Percentiles rank a stretch among this genome's conserved stretches.
Evolutionary conservation across 306 rosid genomes (phyloP).

Genomic region (Ammopiptanthus mongolicus): DNA sequence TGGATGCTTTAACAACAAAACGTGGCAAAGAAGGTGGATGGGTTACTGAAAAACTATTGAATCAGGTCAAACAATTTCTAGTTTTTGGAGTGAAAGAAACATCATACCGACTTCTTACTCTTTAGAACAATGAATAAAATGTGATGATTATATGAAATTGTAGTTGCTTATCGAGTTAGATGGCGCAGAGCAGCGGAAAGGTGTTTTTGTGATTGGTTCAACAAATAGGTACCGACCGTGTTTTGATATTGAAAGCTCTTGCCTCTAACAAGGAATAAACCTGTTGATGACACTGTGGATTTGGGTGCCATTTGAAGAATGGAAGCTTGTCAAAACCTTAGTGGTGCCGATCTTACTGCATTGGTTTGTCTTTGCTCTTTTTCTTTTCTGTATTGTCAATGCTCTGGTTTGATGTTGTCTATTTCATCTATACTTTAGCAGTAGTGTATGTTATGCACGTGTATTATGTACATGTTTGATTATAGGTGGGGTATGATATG

Average conservation of each 20-base stretch:
- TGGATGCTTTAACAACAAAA: background rate
- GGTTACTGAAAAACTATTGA: slow-evolving; percentile 66
- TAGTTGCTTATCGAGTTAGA: slow-evolving; percentile 53
- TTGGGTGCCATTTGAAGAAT: slow-evolving; percentile 46
- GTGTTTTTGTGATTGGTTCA: slow-evolving; percentile 92
- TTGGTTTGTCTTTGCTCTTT: slow-evolving; percentile 42
- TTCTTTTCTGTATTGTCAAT: no score
- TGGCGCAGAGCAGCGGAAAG: slow-evolving; percentile 69
- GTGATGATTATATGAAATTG: slow-evolving; percentile 10
- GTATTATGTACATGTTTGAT: no score
- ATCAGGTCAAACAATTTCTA: slow-evolving; percentile 50
- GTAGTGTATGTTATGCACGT: background rate
- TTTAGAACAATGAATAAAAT: background rate
- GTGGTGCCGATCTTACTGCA: slow-evolving; percentile 80
- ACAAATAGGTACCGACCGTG: slow-evolving; percentile 83
- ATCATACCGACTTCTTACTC: background rate
- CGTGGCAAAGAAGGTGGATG: slow-evolving; percentile 85
- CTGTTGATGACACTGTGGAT: slow-evolving; percentile 56
- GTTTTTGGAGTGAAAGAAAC: background rate
- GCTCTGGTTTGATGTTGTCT: background rate
- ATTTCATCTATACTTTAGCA: background rate
- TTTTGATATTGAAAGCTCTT: slow-evolving; percentile 61
- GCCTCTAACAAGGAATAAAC: slow-evolving; percentile 61
- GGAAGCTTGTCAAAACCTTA: slow-evolving; percentile 68
- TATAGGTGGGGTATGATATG: no score